A percentile compares a stretch with the other conserved stretches of the same genome.
phyloP scores from a whole-genome alignment of 257 asterid species.

The Solanum boliviense region DNA sequence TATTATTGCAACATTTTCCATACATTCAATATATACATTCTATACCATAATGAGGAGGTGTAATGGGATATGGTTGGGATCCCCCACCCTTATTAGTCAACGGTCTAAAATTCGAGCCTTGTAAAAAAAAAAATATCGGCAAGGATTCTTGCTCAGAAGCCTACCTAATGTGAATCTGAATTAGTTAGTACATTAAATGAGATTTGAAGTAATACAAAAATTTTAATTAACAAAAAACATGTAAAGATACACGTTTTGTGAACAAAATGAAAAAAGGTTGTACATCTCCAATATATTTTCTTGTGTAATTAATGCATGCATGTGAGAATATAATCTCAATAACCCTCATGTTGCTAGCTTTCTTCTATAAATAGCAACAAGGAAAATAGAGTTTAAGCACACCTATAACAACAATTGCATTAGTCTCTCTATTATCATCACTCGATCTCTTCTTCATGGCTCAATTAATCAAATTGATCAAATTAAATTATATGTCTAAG shows the following conservation, averaged over 20 bases:
- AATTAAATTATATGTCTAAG: no score
- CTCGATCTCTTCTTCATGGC: conserved; percentile 17
- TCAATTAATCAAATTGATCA: conserved; percentile 7
- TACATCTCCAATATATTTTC: neutral
- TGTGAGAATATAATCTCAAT: conserved; percentile 2
- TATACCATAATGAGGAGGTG: neutral
- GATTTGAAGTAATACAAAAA: neutral
- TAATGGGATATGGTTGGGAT: neutral
- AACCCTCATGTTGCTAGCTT: conserved; percentile 5
- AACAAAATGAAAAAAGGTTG: neutral
- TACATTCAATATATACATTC: neutral
- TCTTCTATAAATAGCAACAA: conserved; percentile 30
- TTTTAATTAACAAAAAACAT: neutral
- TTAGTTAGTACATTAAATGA: neutral
- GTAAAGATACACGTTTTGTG: neutral
- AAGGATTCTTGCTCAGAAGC: neutral
- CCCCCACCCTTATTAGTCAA: neutral
- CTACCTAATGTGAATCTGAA: neutral
- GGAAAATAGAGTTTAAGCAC: conserved; percentile 9
- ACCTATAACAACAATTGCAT: neutral
- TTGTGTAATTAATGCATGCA: neutral
- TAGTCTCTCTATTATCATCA: neutral
- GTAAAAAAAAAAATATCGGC: neutral
- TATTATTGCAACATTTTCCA: neutral
- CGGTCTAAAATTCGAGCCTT: neutral